Evolutionary conservation across 805 yeast genomes (phyloP), one percentile per base, ranked within the genome.

Genomic region (Starmerella sp.): DNA sequence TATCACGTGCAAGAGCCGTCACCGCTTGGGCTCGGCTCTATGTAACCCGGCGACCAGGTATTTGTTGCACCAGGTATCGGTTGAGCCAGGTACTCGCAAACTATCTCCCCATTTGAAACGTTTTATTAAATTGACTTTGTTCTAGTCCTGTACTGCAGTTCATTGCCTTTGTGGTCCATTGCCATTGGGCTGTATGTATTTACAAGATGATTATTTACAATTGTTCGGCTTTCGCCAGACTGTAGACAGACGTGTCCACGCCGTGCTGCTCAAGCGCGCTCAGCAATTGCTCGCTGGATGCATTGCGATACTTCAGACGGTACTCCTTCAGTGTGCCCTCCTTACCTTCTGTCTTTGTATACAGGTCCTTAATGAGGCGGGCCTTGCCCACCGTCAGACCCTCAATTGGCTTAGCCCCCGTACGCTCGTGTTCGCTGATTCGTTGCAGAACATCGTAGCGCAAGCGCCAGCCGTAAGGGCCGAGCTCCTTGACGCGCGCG

Each of bases 401-500:
- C 56, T 44, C 71, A 4, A 70, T 64, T 45, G 67, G 67, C 57
- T 66, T 67, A 54, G 73, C 74, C 54, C 71, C 69, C 56, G 75
- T 73, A 58, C 70, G 71, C 54, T 70, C 73, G 29, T 44, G 48
- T 36, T 44, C 48, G 13, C 14, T 28, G 14, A 44, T 44, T 22
- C 48, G 48, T 28, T 44, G 48, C 48, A 44, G 28, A 6, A 44
- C 48, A 28, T 44, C 48, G 68, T 84, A 90, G 65, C 91, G 83
- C 62, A 93, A 75, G 63, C 79, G 79, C 97, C 97, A 93, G 36
- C 97, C 98, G 55, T 79, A 75, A 53, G 90, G 84, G 0, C 98
- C 98, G 65, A 93, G 73, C 67, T 93, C 95, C 73, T 93, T 93
- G 60, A 87, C 75, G 72, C 98, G 78, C 3, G 95, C 95, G 6